These are phyloP conservation scores for Sugiyamaella americana DNA, from an alignment of 805 yeast species.

Conservation along the genomic window DNA sequence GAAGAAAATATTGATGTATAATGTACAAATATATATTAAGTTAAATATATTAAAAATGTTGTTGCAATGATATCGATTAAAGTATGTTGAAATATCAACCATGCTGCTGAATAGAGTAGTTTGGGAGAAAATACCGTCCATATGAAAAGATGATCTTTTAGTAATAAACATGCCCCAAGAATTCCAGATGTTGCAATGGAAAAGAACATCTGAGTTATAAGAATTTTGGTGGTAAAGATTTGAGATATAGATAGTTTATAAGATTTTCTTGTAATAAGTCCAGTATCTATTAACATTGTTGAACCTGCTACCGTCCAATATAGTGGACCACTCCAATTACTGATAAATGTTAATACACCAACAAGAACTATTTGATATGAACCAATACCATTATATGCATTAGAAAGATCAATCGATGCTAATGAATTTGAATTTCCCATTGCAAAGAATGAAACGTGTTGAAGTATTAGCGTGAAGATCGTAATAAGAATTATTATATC, in stretches of 20 bases:
- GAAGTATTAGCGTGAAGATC: conserved; percentile 47
- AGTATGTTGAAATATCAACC: conserved; percentile 42
- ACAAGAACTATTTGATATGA: conserved; percentile 64
- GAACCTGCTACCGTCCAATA: conserved; percentile 62
- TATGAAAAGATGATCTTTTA: conserved; percentile 82
- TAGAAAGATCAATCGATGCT: conserved; percentile 83
- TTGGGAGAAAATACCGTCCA: conserved; percentile 99
- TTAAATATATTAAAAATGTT: background rate
- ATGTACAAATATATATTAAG: background rate
- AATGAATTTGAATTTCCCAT: conserved; percentile 89
- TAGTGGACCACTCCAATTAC: conserved; percentile 83
- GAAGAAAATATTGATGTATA: too few relatives aligned
- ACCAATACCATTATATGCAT: conserved; percentile 84
- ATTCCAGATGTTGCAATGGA: conserved; percentile 53
- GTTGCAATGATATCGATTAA: conserved; percentile 17
- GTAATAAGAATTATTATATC: conserved; percentile 23
- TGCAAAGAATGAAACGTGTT: conserved; percentile 75
- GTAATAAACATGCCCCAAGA: conserved; percentile 59
- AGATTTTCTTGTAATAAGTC: conserved; percentile 15
- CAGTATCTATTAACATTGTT: conserved; percentile 36
- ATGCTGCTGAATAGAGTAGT: conserved; percentile 67
- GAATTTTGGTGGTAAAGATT: conserved; percentile 8
- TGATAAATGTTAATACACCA: conserved; percentile 68
- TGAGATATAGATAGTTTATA: conserved; percentile 6
- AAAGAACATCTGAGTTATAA: conserved; percentile 45